Conservation (phyloP, 1,284 basidiomycete genomes). For the Cutaneotrichosporon curvatum region DNA sequence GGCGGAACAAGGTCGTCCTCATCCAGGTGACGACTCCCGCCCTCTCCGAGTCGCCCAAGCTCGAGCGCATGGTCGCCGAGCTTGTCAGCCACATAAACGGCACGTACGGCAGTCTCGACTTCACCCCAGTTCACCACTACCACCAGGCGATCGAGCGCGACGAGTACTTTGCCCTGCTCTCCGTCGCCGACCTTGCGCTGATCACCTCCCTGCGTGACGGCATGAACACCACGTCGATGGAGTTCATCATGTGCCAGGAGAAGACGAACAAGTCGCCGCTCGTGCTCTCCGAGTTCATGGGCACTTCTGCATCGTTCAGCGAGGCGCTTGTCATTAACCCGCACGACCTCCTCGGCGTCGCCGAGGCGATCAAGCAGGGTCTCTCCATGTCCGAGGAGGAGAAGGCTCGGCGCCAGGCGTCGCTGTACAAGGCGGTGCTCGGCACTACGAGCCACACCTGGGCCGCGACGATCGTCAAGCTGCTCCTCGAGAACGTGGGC, state of each 20-base stretch:
- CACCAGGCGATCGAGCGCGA: slow-evolving; percentile 97
- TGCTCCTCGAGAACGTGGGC: slow-evolving; percentile 75
- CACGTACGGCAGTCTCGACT: slow-evolving; percentile 88
- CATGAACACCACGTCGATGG: slow-evolving; percentile 99
- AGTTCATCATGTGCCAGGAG: slow-evolving; percentile 91
- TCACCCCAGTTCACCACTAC: slow-evolving; percentile 98
- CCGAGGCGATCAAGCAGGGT: slow-evolving; percentile 86
- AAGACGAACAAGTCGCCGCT: slow-evolving; percentile 70
- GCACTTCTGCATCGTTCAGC: slow-evolving; percentile 55
- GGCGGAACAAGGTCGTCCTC: slow-evolving; percentile 74
- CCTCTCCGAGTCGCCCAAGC: slow-evolving; percentile 82
- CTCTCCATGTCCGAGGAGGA: slow-evolving; percentile 73
- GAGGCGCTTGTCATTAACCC: slow-evolving; percentile 48
- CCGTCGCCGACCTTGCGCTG: slow-evolving; percentile 87
- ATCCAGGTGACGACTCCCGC: slow-evolving; percentile 90
- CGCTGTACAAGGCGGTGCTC: slow-evolving; percentile 76
- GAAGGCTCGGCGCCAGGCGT: slow-evolving; percentile 67
- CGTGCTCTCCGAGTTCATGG: slow-evolving; percentile 95
- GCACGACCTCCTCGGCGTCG: slow-evolving; percentile 63
- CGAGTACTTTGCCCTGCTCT: slow-evolving; percentile 95
- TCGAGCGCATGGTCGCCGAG: slow-evolving; percentile 90
- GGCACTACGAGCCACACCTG: slow-evolving; percentile 94
- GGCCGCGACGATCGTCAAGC: slow-evolving; percentile 83
- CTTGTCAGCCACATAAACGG: slow-evolving; percentile 96
- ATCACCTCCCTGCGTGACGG: slow-evolving; percentile 95